Evolutionary conservation across 1,284 basidiomycete species (phyloP), one percentile per base, ranked within the genome.

Genomic region (Microbotryum saponariae): DNA sequence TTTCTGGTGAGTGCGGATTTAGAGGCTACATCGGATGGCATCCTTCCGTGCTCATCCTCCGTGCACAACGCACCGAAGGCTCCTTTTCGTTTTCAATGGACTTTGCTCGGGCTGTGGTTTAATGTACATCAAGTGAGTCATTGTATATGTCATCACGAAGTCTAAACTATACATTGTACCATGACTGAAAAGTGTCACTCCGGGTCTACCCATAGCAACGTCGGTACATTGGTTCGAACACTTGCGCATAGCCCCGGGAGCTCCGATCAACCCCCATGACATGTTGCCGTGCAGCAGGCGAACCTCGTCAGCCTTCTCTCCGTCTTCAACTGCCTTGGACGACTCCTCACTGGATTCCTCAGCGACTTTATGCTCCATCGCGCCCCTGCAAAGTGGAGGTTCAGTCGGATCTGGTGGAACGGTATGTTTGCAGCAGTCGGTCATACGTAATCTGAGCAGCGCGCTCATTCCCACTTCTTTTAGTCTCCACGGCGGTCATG

Each of bases 221-320:
- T 68, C 46, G 66, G 66, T 20, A 59, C 59, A 21, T 48, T 68
- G 23, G 54, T 61, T 42, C 61, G 54, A 18, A 58, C 66, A 6
- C 55, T 67, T 23, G 60, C 60, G 1, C n/a, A 31, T 12, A 6
- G 37, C 16, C 46, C 25, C 2, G n/a, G 31, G 7, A 45, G n/a
- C 9, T 12, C n/a, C 21, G 31, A 33, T 18, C 25, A 31, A 27
- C n/a, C 58, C 18, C 42, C 56, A 1, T n/a, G 21, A 23, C 27
- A 59, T 2, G 44, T 63, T 44, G 58, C 65, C 12, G 45, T 47
- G 8, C 18, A 50, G 12, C 68, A 69, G 21, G 56, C 65, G 2
- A 54, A 52, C 42, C 63, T 69, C 44, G 68, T 69, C 49, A 67
- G 65, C 27, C 61, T 67, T 21, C 61, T 69, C n/a, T 67, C 65